Evolutionary conservation across 768 basidiomycete genomes (phyloP), one percentile per base, ranked within the genome.

Genomic region (Dacryopinax primogenitus): DNA sequence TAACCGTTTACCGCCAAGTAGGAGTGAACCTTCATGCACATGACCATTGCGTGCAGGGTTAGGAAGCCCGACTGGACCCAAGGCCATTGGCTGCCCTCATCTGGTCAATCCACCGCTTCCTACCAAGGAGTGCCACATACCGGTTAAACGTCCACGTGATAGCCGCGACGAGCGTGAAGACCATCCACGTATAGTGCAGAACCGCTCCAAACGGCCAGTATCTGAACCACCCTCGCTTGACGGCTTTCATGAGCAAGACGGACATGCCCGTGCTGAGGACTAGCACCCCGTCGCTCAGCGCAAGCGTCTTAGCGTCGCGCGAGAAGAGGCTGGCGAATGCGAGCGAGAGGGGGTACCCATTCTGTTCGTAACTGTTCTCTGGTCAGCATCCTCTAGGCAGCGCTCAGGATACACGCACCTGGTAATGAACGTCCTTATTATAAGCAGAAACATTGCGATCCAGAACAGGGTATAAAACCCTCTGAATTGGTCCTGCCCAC

Each of bases 391-490:
- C 9, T 9, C 23, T 47, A 7, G 37, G 23, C 13, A 26, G 23
- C 9, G n/a, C 12, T 11, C 13, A 23, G 51, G 26, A 30, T 28
- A 30, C 9, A 18, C 51, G 23, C 51, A 58, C 51, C 86, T 85
- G 62, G 80, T 81, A 63, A 91, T 78, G 74, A 90, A 91, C 1
- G 88, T 89, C 69, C 86, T 81, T 39, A 92, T 73, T 12, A 86
- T 83, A 72, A 92, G 85, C 62, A 95, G 81, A 70, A 90, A 92
- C 68, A 94, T 83, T 23, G 86, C 86, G 63, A 80, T 76, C 79
- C 96, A 98, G 77, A 98, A 98, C 62, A 98, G 81, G 2, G 88
- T 84, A 75, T 92, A 97, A 78, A 98, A 98, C 0, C 95, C 95
- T 86, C 93, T 83, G 74, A 96, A 96, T 74, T 92, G 87, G 74